These are phyloP conservation scores for Hypoxylon lienhwacheense DNA, from an alignment of 495 filamentous ascomycete genomes.

Conservation along the genomic window DNA sequence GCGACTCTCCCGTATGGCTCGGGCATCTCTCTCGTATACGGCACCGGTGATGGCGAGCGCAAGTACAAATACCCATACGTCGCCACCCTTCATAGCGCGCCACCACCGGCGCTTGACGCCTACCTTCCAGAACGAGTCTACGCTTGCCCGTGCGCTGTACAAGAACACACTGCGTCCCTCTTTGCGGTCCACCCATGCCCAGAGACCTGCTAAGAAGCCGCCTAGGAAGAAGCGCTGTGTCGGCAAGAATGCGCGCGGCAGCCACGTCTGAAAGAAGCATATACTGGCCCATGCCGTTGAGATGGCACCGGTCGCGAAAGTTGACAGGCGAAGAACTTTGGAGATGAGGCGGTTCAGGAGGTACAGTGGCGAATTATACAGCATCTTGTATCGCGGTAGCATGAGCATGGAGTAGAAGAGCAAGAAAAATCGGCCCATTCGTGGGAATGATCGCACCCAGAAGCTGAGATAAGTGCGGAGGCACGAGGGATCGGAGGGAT, in stretches of 20 bases:
- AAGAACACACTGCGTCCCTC: slow-evolving; percentile 66
- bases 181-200: slow-evolving; percentile 69
- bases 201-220: slow-evolving; percentile 80
- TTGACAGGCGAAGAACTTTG: slow-evolving; percentile 65
- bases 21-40: slow-evolving; percentile 72
- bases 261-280: slow-evolving; percentile 78
- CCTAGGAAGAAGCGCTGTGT: slow-evolving; percentile 85
- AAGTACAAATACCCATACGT: slow-evolving; percentile 77
- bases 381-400: slow-evolving; percentile 63
- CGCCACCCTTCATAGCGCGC: slow-evolving; percentile 76
- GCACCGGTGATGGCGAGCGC: slow-evolving; percentile 76
- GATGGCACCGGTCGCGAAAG: slow-evolving; percentile 75
- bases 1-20: slow-evolving; percentile 64
- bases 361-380: slow-evolving; percentile 66
- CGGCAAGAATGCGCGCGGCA: slow-evolving; percentile 75
- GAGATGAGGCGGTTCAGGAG: slow-evolving; percentile 64
- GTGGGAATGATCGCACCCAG: slow-evolving; percentile 77
- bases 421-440: slow-evolving; percentile 72
- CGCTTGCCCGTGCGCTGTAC: slow-evolving; percentile 69
- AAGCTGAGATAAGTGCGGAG: slow-evolving; percentile 80
- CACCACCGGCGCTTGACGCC: slow-evolving; percentile 83
- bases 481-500: slow-evolving; percentile 85
- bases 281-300: slow-evolving; percentile 84
- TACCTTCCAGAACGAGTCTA: slow-evolving; percentile 88
- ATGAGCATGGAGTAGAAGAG: slow-evolving; percentile 67